Evolutionary conservation across 768 basidiomycete species (phyloP).

Genomic region (Tephrocybe rancida): DNA sequence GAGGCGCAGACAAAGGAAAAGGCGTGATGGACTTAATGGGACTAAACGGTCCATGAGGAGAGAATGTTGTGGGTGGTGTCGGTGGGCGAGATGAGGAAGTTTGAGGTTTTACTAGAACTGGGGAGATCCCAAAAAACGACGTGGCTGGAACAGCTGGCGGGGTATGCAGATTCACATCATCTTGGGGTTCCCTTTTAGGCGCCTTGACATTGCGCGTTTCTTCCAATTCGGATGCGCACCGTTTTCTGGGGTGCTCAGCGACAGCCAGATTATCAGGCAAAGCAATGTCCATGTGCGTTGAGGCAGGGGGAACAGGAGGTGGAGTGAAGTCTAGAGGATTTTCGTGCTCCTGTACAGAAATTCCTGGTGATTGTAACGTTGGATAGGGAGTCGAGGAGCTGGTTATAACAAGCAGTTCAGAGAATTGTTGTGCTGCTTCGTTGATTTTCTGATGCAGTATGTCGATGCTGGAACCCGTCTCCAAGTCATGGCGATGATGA

Average conservation of each 20-base stretch:
- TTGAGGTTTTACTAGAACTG: constrained; percentile 18
- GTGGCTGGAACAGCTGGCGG: constrained; percentile 14
- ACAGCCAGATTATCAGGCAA: constrained; percentile 21
- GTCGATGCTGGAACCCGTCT: constrained; percentile 53
- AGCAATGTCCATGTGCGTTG: constrained; percentile 25
- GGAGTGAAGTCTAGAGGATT: constrained; percentile 17
- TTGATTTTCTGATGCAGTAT: constrained; percentile 57
- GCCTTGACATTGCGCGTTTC: constrained; percentile 46
- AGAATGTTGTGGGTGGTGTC: constrained; percentile 34
- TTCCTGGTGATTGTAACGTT: constrained; percentile 18
- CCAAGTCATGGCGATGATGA: constrained; percentile 43
- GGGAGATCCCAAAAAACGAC: constrained; percentile 18
- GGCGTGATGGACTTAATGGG: constrained; percentile 20
- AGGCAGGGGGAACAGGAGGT: constrained; percentile 10
- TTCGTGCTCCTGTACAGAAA: constrained; percentile 14
- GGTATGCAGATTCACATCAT: constrained; percentile 35
- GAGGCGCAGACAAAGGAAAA: constrained; percentile 25
- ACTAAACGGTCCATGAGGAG: constrained; percentile 28
- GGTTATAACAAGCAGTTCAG: constrained; percentile 33
- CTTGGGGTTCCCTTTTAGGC: constrained; percentile 50
- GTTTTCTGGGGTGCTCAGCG: constrained; percentile 44
- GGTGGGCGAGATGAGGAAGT: constrained; percentile 38
- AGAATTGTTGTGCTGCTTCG: constrained; percentile 57
- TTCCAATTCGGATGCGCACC: constrained; percentile 44
- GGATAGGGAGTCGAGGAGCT: constrained; percentile 22